A percentile compares a stretch with the other conserved stretches of the same genome.
These are phyloP conservation scores for Auriscalpium microsporum DNA, from an alignment of 768 basidiomycete genomes.

Conservation along the genomic window DNA sequence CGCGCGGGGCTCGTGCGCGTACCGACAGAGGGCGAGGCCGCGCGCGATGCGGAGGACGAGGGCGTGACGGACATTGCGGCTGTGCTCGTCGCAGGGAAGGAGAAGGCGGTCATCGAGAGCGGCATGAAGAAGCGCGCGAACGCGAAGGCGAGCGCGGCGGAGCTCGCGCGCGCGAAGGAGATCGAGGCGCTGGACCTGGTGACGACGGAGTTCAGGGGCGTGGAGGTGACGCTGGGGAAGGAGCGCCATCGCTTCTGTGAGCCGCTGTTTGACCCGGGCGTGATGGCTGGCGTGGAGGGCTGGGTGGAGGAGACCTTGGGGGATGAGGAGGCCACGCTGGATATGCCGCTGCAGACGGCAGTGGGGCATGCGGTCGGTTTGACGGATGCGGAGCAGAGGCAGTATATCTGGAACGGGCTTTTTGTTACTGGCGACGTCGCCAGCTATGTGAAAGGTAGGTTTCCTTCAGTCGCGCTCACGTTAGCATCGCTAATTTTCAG, in stretches of 20 bases:
- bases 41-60: constrained; percentile 55
- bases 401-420: constrained; percentile 69
- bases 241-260: constrained; percentile 89
- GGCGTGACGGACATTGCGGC: constrained; percentile 88
- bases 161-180: constrained; percentile 72
- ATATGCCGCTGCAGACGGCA: constrained; percentile 53
- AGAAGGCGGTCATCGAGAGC: constrained; percentile 80
- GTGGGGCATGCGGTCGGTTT: constrained; percentile 55
- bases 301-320: constrained; percentile 2
- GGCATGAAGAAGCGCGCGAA: constrained; percentile 72
- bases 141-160: constrained; percentile 67
- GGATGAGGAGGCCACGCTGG: constrained; percentile 19
- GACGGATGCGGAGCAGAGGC: constrained; percentile 57
- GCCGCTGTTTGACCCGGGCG: constrained; percentile 69
- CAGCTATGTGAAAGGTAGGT: constrained; percentile 59
- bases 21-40: constrained; percentile 55
- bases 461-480: background rate
- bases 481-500: no score
- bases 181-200: constrained; percentile 81
- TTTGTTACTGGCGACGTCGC: constrained; percentile 77
- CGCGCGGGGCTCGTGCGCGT: constrained; percentile 61
- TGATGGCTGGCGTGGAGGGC: constrained; percentile 32
- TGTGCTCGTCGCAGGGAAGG: constrained; percentile 83
- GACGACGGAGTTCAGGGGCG: constrained; percentile 62
- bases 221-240: constrained; percentile 70